Conservation (phyloP, 2,329 filamentous ascomycete genomes). For the Corniculantispora saksenae region DNA sequence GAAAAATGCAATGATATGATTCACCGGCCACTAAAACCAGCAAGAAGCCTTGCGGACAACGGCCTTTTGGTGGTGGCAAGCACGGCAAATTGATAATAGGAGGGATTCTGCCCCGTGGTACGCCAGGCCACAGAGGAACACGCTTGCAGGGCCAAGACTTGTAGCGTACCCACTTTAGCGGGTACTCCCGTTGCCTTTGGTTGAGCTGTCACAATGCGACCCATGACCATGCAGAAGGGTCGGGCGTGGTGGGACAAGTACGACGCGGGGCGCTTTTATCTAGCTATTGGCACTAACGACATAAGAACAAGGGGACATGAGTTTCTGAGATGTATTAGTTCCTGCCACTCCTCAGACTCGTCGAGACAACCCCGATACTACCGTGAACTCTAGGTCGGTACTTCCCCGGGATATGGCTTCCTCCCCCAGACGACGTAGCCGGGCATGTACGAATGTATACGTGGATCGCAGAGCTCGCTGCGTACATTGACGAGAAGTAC, state of each 20-base stretch:
- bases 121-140: background rate
- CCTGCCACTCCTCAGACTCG: background rate
- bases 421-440: constrained; percentile 52
- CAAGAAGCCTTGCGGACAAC: background rate
- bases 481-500: constrained; percentile 51
- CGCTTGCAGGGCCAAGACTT: background rate
- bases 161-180: no score
- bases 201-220: background rate
- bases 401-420: constrained; percentile 42
- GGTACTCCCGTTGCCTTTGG: background rate
- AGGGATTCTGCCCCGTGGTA: background rate
- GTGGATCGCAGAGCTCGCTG: constrained; percentile 45
- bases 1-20: background rate
- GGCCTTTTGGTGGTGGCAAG: background rate
- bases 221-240: background rate
- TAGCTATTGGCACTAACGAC: background rate
- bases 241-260: background rate
- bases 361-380: background rate
- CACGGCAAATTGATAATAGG: background rate
- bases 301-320: background rate
- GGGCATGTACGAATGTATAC: constrained; percentile 50
- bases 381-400: background rate
- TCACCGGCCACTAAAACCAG: background rate
- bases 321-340: background rate
- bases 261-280: background rate